Percentiles rank a stretch among this genome's conserved stretches.
phyloP scores from a whole-genome alignment of 2,329 filamentous ascomycete genomes.

The Pyricularia sp. region DNA sequence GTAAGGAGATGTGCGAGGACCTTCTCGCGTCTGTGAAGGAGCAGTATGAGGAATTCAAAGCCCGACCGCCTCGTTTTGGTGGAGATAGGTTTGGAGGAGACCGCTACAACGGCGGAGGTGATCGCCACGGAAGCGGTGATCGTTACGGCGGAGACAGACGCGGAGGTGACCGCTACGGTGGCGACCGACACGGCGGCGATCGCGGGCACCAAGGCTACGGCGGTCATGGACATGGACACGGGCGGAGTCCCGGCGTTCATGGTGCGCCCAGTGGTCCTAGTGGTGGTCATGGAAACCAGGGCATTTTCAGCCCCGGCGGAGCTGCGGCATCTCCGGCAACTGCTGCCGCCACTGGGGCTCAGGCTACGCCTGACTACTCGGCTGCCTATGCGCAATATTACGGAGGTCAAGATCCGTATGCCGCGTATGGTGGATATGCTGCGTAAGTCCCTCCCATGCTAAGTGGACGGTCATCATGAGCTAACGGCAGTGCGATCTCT shows the following conservation, averaged over 20 bases:
- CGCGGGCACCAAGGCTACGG: not conserved
- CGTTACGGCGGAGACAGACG: not conserved
- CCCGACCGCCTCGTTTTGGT: constrained; percentile 62
- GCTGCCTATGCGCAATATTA: constrained; percentile 3
- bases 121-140: not conserved
- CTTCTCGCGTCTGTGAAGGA: constrained; percentile 77
- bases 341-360: not conserved
- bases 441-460: not conserved
- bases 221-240: not conserved
- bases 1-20: constrained; percentile 82
- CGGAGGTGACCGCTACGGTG: constrained; percentile 2
- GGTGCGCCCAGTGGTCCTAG: constrained; percentile 2
- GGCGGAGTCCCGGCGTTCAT: not conserved
- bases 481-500: not conserved
- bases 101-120: constrained; percentile 19
- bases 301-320: not conserved
- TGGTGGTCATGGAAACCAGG: constrained; percentile 1
- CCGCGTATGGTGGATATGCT: constrained; percentile 5
- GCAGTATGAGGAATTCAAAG: constrained; percentile 88
- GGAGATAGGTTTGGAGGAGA: constrained; percentile 32
- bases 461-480: not conserved
- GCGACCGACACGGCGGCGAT: not conserved
- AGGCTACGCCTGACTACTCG: not conserved
- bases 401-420: constrained; percentile 1
- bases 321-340: not conserved